Evolutionary conservation across 371 early-diverging fungal genomes (phyloP).

Genomic region (Mucor sp.): DNA sequence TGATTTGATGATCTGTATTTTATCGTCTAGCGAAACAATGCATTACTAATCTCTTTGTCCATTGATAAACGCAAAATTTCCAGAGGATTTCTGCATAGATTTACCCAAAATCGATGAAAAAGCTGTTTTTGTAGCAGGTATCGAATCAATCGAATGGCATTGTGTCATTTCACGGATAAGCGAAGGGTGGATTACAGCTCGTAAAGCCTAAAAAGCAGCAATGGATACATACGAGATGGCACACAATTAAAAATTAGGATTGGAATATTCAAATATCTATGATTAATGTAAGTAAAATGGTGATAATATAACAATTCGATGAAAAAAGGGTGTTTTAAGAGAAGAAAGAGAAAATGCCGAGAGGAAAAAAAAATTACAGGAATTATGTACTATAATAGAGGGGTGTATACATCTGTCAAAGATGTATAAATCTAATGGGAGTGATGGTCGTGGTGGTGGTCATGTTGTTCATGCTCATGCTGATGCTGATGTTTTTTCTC

Average conservation of each 20-base stretch:
- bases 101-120: no score
- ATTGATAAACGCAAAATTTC: no score
- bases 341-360: not conserved
- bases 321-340: not conserved
- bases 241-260: no score
- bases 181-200: no score
- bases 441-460: not conserved
- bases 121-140: no score
- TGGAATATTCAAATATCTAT: not conserved
- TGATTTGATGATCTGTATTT: no score
- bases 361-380: not conserved
- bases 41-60: no score
- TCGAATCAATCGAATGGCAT: no score
- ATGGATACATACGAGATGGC: no score
- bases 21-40: no score
- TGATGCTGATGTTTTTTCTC: conserved; percentile 1
- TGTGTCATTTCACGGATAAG: no score
- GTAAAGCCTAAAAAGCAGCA: not conserved
- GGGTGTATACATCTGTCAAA: not conserved
- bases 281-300: conserved; percentile 1
- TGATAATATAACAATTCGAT: not conserved
- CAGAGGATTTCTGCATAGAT: no score
- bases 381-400: not conserved
- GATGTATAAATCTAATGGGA: conserved; percentile 4
- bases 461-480: not conserved